phyloP scores from a whole-genome alignment of 2,329 filamentous ascomycete species.

The Colletotrichum costaricense region DNA sequence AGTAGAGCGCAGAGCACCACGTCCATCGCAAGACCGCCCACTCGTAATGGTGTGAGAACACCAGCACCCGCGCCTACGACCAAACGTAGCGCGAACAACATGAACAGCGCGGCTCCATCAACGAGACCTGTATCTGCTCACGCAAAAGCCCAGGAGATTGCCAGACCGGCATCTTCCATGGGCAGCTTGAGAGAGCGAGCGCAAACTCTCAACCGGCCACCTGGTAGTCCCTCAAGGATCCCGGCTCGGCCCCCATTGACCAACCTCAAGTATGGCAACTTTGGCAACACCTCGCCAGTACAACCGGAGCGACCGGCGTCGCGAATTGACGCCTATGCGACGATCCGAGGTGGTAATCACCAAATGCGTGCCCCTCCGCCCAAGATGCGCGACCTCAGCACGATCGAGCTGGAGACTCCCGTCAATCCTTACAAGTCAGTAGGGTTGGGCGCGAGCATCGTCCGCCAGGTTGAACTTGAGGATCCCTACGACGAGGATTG shows the following conservation, averaged over 20 bases:
- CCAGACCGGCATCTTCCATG: slow-evolving; percentile 16
- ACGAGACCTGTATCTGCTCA: slow-evolving; percentile 25
- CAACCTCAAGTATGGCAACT: slow-evolving; percentile 74
- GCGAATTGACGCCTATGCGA: slow-evolving; percentile 49
- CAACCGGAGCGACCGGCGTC: slow-evolving; percentile 60
- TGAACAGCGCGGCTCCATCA: slow-evolving; percentile 35
- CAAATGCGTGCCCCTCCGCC: slow-evolving; percentile 78
- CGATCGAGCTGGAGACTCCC: slow-evolving; percentile 63
- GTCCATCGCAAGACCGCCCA: slow-evolving; percentile 31
- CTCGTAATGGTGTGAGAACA: slow-evolving; percentile 57
- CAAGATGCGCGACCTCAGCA: slow-evolving; percentile 86
- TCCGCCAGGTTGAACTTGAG: slow-evolving; percentile 76
- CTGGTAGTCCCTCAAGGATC: slow-evolving; percentile 74
- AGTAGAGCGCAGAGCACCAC: slow-evolving; percentile 51
- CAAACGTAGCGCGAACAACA: slow-evolving; percentile 42
- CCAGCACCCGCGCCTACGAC: slow-evolving; percentile 56
- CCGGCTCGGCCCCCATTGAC: slow-evolving; percentile 77
- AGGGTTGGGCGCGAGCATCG: slow-evolving; percentile 65
- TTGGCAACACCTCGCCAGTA: slow-evolving; percentile 85
- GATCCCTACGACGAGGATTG: slow-evolving; percentile 83
- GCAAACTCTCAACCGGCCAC: slow-evolving; percentile 41
- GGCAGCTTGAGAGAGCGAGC: slow-evolving; percentile 37
- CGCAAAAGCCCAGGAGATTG: slow-evolving; percentile 30
- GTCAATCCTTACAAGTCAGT: slow-evolving; percentile 59
- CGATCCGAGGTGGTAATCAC: slow-evolving; percentile 66